Evolutionary conservation across 257 asterid genomes (phyloP).

Genomic region (Lycium ferocissimum): DNA sequence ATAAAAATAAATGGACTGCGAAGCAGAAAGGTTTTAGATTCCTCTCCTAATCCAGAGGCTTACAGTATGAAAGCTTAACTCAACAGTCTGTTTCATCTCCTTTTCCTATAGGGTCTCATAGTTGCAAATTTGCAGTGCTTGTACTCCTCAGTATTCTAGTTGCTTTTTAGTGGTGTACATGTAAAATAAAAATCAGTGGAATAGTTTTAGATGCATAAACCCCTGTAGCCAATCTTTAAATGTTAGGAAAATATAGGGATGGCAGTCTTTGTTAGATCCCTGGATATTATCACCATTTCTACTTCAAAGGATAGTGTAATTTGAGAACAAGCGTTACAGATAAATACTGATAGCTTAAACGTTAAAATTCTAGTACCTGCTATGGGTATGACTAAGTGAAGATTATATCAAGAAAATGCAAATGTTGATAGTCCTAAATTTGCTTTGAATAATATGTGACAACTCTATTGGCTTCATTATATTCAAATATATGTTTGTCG

Average conservation of each 20-base stretch:
- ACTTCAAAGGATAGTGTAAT: neutral
- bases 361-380: neutral
- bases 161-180: neutral
- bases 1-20: neutral
- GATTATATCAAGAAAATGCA: neutral
- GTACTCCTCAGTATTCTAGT: neutral
- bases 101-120: neutral
- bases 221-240: neutral
- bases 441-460: neutral
- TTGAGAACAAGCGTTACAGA: neutral
- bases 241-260: neutral
- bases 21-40: neutral
- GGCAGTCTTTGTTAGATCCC: neutral
- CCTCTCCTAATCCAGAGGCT: constrained; percentile 16
- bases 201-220: neutral
- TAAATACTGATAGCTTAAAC: neutral
- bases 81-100: constrained; percentile 1
- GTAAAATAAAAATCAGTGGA: constrained; percentile 13
- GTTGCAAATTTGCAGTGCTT: neutral
- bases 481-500: neutral
- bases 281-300: constrained; percentile 10
- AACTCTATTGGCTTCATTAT: neutral
- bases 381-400: neutral
- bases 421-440: neutral
- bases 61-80: constrained; percentile 24